Evolutionary conservation across 352 stramenopile species (phyloP), one percentile per base, ranked within the genome.

Genomic region (Thalassiosira ordinaria): DNA sequence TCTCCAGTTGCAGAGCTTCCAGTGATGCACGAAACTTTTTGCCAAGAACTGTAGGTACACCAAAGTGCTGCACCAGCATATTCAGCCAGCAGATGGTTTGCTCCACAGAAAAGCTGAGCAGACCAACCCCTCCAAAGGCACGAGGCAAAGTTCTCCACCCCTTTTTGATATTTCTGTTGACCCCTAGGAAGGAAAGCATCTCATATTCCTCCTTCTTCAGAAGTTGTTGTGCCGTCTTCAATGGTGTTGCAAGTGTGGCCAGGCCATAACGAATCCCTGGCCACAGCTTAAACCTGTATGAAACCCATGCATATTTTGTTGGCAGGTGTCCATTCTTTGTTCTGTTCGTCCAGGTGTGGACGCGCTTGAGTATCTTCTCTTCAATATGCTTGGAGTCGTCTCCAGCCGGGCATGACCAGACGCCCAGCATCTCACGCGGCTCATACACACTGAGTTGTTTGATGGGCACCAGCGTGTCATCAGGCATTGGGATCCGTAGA

Each of bases 41-140:
- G 1, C 41, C 39, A 1, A 68, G 29, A 18, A 16, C 31, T 9
- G 55, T 33, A 13, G 27, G 26, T 7, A 41, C 41, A 7, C 44
- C n/a, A 51, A 66, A 78, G 24, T 83, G 75, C 24, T 78, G 66
- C 0, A 75, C 0, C 5, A 83, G 14, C 24, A 78, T 62, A 35
- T 83, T 83, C 1, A 83, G 18, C 3, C 44, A 35, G 14, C 8
- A 39, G 6, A 65, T 60, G 0, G 29, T 62, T 8, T 73, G 51
- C 22, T 83, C 60, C 1, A 64, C 27, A 6, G 60, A 13, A 22
- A 78, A 46, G 24, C 47, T 52, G 0, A 65, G 11, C 9, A 77
- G 20, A n/a, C 65, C 57, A 1, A 82, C n/a, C n/a, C 74, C 74
- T 14, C 64, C 46, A 59, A 77, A 77, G 6, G 31, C 18, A 3